A percentile compares a stretch with the other conserved stretches of the same genome.
These are phyloP conservation scores for Monosporozyma aquatica DNA, from an alignment of 805 yeast genomes.

Conservation along the genomic window DNA sequence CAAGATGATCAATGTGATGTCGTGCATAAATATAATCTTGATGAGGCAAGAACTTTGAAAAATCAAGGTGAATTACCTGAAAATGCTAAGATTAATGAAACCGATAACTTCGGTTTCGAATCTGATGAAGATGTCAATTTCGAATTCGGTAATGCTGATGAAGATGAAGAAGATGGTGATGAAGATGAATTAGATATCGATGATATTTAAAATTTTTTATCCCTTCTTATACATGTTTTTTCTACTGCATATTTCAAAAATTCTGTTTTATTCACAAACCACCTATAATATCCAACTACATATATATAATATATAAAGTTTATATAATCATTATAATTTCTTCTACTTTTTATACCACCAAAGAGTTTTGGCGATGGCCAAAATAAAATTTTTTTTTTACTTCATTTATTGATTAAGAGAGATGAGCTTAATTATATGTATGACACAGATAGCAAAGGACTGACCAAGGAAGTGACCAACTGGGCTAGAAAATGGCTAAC, in stretches of 20 bases:
- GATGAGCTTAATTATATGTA: background rate
- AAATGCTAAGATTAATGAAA: conserved; percentile 92
- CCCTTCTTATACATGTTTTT: too few relatives aligned
- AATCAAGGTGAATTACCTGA: conserved; percentile 96
- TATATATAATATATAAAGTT: too few relatives aligned
- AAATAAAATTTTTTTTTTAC: too few relatives aligned
- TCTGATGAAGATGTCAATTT: conserved; percentile 96
- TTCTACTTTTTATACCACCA: too few relatives aligned
- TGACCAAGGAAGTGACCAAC: too few relatives aligned
- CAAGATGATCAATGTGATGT: conserved; percentile 98
- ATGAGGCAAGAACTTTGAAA: conserved; percentile 95
- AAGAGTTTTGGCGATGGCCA: too few relatives aligned
- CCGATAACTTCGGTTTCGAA: conserved; percentile 93
- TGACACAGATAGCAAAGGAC: too few relatives aligned
- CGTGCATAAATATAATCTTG: conserved; percentile 91
- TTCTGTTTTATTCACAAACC: too few relatives aligned
- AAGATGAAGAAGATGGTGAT: conserved; percentile 60
- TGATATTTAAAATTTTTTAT: conserved; percentile 89
- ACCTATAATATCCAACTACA: too few relatives aligned
- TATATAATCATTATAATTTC: too few relatives aligned
- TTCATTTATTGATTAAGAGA: too few relatives aligned
- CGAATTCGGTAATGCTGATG: conserved; percentile 92
- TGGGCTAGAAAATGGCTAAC: background rate
- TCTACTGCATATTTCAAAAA: too few relatives aligned
- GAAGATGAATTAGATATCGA: conserved; percentile 74